phyloP scores from a whole-genome alignment of 345 rosid species.

The Ailanthus altissimus region DNA sequence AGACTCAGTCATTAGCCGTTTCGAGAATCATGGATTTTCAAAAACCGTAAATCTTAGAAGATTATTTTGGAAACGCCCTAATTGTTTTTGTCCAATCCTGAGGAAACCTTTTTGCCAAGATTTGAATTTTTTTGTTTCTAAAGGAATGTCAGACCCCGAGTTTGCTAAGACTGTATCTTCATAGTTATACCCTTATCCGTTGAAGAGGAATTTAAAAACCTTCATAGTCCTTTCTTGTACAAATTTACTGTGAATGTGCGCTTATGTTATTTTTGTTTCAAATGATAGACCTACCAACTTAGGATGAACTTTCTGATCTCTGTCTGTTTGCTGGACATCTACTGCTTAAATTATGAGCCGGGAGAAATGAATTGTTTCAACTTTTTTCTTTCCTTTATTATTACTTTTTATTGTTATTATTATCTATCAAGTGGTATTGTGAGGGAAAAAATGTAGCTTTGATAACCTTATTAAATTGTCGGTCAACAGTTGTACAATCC shows the following conservation, averaged over 20 bases:
- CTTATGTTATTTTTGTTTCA: neutral
- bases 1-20: conserved; percentile 22
- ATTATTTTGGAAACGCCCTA: conserved; percentile 12
- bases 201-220: too few species aligned
- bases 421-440: neutral
- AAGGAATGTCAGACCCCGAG: conserved; percentile 29
- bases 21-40: conserved; percentile 37
- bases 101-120: conserved; percentile 37
- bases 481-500: neutral
- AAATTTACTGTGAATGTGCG: too few species aligned
- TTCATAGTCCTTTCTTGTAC: too few species aligned
- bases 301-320: neutral
- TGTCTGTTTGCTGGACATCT: neutral
- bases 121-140: conserved; percentile 36
- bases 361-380: neutral
- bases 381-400: too few species aligned
- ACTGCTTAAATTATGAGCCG: neutral
- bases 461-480: neutral
- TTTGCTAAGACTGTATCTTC: conserved; percentile 11
- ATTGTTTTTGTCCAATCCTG: conserved; percentile 21
- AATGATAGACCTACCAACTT: neutral
- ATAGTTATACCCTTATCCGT: neutral
- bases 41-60: conserved; percentile 26
- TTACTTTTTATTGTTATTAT: too few species aligned
- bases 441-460: neutral